phyloP scores from a whole-genome alignment of 495 filamentous ascomycete genomes.

The Bombardia bombarda region DNA sequence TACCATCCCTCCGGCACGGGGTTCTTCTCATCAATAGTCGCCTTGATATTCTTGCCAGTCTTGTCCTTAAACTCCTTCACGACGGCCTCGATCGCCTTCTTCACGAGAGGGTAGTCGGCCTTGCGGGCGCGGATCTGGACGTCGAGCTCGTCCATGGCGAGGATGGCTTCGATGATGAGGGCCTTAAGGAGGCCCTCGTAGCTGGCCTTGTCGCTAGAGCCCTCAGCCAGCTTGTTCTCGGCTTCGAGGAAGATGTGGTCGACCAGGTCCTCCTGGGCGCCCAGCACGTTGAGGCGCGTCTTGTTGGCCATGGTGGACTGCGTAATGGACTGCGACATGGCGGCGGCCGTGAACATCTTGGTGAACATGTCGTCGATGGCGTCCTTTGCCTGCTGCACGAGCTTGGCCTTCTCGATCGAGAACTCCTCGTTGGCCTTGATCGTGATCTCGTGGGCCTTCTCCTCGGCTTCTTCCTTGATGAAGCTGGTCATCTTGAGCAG shows the following conservation, averaged over 20 bases:
- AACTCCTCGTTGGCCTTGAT: constrained; percentile 99
- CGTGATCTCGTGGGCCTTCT: constrained; percentile 94
- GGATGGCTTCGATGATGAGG: constrained; percentile 82
- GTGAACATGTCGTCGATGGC: constrained; percentile 87
- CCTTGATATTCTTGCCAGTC: constrained; percentile 53
- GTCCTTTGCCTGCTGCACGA: constrained; percentile 87
- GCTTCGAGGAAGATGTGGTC: constrained; percentile 86
- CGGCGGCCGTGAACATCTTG: constrained; percentile 96
- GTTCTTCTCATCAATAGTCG: constrained; percentile 67
- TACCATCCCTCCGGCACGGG: constrained; percentile 77
- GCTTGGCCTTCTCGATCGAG: constrained; percentile 95
- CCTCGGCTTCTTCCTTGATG: constrained; percentile 95
- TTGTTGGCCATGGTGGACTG: constrained; percentile 92
- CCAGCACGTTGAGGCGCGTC: constrained; percentile 79
- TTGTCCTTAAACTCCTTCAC: constrained; percentile 73
- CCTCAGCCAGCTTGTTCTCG: constrained; percentile 53
- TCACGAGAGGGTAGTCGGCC: constrained; percentile 64
- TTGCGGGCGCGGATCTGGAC: constrained; percentile 66
- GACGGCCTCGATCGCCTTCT: constrained; percentile 68
- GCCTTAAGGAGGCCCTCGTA: constrained; percentile 71
- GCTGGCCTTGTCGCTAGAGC: constrained; percentile 57
- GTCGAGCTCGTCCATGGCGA: constrained; percentile 73
- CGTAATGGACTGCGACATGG: constrained; percentile 96
- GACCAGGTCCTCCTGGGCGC: constrained; percentile 78
- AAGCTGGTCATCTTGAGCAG: constrained; percentile 99